Evolutionary conservation across 768 basidiomycete genomes (phyloP), one percentile per base, ranked within the genome.

Genomic region (Lentinula edodes): DNA sequence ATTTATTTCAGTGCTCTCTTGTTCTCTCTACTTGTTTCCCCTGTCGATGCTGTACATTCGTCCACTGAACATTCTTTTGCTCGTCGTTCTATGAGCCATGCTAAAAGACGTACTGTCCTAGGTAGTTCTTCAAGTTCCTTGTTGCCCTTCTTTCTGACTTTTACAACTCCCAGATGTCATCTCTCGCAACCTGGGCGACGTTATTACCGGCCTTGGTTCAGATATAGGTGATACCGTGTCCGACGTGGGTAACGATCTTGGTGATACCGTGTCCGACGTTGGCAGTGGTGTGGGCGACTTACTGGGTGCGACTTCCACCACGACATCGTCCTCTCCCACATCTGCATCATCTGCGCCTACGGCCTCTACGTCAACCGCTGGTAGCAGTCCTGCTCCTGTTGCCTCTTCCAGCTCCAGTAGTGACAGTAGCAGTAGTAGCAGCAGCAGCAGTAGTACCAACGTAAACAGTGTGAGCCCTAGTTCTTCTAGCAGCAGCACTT

Each of bases 31-130:
- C 57, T 60, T 16, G 18, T 58, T 36, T 16, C 48, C 28, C 12
- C 34, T 20, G 59, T 52, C 51, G 12, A 60, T 60, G 59, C 59
- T 41, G 20, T 52, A 9, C 48, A 60, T 34, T 60, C 59, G 6
- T 60, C 59, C 12, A 7, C 59, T 18, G 50, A 60, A 43, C 46
- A 60, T 41, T 60, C 59, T 35, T 52, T 20, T n/a, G 59, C 59
- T 41, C 46, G 59, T 18, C 59, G 59, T 23, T 60, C 59, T 12
- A 60, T 52, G 59, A 39, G 43, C 36, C 59, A 60, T 38, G n/a
- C 36, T 36, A 20, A n/a, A 13, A 46, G 36, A 18, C 46, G 48
- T 12, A 36, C 34, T 39, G n/a, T 51, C 32, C 38, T 60, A 9
- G 59, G 51, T 52, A 18, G 41, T 50, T 52, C 16, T 20, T 36